Percentiles rank a stretch among this genome's conserved stretches.
Evolutionary conservation across 2,329 filamentous ascomycete genomes (phyloP).

Genomic region (Ceratocystis destructans): DNA sequence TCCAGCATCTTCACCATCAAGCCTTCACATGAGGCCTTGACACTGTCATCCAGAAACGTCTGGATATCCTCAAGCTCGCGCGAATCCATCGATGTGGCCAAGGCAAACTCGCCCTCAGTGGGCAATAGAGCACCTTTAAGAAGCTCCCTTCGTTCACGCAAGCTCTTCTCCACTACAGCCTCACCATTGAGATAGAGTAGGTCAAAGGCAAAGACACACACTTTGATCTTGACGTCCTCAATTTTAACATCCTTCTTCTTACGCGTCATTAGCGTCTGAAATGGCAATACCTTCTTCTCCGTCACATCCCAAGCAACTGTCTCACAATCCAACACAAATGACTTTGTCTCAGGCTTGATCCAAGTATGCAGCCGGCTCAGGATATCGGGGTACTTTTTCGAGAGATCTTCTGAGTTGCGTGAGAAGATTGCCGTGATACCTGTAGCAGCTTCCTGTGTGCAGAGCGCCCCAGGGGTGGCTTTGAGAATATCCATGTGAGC

Average conservation of each 20-base stretch:
- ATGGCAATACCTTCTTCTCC: conserved; percentile 90
- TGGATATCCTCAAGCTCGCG: conserved; percentile 91
- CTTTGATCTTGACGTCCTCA: conserved; percentile 90
- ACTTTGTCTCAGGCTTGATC: conserved; percentile 81
- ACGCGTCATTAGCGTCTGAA: conserved; percentile 95
- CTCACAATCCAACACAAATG: conserved; percentile 97
- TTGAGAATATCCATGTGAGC: conserved; percentile 55
- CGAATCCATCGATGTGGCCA: conserved; percentile 75
- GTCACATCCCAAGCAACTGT: conserved; percentile 92
- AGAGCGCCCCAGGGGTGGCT: conserved; percentile 44
- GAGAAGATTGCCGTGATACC: conserved; percentile 92
- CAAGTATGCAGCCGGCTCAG: conserved; percentile 74
- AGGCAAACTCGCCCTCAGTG: conserved; percentile 79
- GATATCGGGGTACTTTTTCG: conserved; percentile 95
- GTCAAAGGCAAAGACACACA: conserved; percentile 95
- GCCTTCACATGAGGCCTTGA: conserved; percentile 92
- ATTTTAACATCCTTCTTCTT: conserved; percentile 95
- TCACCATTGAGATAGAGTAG: conserved; percentile 86
- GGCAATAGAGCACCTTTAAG: conserved; percentile 60
- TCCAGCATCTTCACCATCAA: conserved; percentile 99
- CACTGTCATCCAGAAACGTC: conserved; percentile 77
- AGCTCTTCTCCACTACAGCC: conserved; percentile 70
- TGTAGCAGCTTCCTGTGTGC: conserved; percentile 42
- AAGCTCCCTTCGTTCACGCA: conserved; percentile 69
- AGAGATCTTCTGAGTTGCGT: conserved; percentile 89